Percentiles rank a stretch among this genome's conserved stretches.
Evolutionary conservation across 768 basidiomycete species (phyloP).

Genomic region (Mycena chlorophos): DNA sequence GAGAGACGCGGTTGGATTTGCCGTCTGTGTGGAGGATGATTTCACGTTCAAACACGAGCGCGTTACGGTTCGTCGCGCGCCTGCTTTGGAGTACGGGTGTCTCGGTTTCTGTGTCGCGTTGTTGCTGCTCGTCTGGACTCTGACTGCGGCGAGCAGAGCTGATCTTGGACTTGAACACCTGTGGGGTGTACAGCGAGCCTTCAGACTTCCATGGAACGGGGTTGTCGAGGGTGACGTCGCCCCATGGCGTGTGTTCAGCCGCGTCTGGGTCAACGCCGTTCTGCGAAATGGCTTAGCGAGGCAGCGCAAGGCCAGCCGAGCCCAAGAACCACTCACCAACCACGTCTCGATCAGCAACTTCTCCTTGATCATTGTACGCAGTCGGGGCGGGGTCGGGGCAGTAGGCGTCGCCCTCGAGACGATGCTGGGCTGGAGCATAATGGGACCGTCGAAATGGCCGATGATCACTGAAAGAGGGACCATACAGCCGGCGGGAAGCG

Average conservation of each 20-base stretch:
- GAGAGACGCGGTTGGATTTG: conserved; percentile 31
- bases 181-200: conserved; percentile 39
- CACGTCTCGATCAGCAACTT: conserved; percentile 41
- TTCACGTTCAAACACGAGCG: conserved; percentile 37
- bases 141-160: conserved; percentile 13
- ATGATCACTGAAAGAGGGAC: conserved; percentile 29
- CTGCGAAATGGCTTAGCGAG: conserved; percentile 19
- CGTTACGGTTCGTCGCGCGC: conserved; percentile 27
- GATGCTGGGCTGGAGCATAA: conserved; percentile 23
- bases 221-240: conserved; percentile 22
- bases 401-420: conserved; percentile 28
- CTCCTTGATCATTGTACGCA: conserved; percentile 39
- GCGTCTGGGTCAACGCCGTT: conserved; percentile 30
- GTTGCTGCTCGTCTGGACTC: conserved; percentile 1
- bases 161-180: conserved; percentile 29
- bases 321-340: conserved; percentile 33
- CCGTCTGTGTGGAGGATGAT: conserved; percentile 33
- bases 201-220: conserved; percentile 38
- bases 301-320: not conserved
- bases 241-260: conserved; percentile 45
- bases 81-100: conserved; percentile 2
- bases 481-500: conserved; percentile 30
- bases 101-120: conserved; percentile 9
- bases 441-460: conserved; percentile 31
- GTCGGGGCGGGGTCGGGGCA: conserved; percentile 40